These are phyloP conservation scores for Apiotrichum sp. DNA, from an alignment of 1,284 basidiomycete species.

Conservation along the genomic window DNA sequence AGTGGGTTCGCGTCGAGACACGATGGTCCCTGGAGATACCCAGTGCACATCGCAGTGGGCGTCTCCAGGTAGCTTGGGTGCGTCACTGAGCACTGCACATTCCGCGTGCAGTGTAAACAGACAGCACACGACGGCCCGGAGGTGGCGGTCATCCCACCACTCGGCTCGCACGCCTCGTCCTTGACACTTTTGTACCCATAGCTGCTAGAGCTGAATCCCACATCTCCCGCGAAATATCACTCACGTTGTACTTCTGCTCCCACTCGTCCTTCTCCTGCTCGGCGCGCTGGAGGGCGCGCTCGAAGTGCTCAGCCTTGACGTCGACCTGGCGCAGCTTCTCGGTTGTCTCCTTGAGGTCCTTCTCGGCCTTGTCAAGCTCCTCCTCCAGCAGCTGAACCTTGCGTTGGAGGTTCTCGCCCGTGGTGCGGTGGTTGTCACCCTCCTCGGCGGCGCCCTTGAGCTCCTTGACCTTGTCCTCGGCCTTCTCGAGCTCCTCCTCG, in stretches of 20 bases:
- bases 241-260: conserved; percentile 74
- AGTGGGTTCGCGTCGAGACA: too few species aligned
- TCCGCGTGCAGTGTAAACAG: too few species aligned
- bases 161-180: too few species aligned
- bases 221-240: neutral
- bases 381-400: conserved; percentile 92
- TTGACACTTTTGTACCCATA: too few species aligned
- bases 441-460: conserved; percentile 67
- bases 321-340: conserved; percentile 98
- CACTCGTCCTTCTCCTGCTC: conserved; percentile 89
- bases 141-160: too few species aligned
- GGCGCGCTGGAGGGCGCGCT: conserved; percentile 77
- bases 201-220: too few species aligned
- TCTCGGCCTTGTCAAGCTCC: conserved; percentile 92
- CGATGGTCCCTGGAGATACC: neutral
- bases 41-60: neutral
- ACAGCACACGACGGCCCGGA: too few species aligned
- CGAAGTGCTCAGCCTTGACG: conserved; percentile 98
- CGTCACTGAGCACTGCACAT: too few species aligned
- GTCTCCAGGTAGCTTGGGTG: neutral
- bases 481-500: conserved; percentile 68
- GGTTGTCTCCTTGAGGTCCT: conserved; percentile 92
- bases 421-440: conserved; percentile 65
- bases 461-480: conserved; percentile 66
- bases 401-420: conserved; percentile 68